phyloP scores from a whole-genome alignment of 164 flowering plant genomes.

The Tinospora cordifolia region DNA sequence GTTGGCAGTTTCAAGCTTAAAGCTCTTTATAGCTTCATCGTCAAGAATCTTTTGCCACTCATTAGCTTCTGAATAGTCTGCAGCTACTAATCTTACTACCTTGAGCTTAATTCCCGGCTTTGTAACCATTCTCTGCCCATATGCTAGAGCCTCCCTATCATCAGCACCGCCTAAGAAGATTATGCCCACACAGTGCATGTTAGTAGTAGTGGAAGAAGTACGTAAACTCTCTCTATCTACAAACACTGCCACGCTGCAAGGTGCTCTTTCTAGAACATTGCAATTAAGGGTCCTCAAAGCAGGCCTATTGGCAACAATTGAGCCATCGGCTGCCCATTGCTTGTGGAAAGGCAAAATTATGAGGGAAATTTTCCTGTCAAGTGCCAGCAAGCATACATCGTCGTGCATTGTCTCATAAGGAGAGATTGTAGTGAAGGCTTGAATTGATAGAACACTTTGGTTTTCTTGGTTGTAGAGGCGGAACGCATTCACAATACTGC shows the following conservation, averaged over 20 bases:
- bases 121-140: constrained; percentile 34
- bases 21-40: constrained; percentile 18
- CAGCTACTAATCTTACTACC: constrained; percentile 22
- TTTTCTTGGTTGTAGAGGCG: constrained; percentile 22
- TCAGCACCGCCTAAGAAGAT: constrained; percentile 48
- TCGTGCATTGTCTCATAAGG: constrained; percentile 35
- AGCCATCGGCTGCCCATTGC: constrained; percentile 30
- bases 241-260: constrained; percentile 50
- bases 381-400: constrained; percentile 37
- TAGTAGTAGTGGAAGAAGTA: not conserved
- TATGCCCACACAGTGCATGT: constrained; percentile 22
- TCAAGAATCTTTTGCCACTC: constrained; percentile 22
- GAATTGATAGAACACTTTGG: constrained; percentile 17
- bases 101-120: constrained; percentile 27
- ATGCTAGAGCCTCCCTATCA: constrained; percentile 40
- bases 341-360: constrained; percentile 57
- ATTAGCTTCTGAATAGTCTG: not conserved
- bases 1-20: constrained; percentile 8
- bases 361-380: constrained; percentile 25
- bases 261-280: constrained; percentile 30
- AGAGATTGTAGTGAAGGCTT: constrained; percentile 34
- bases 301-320: not conserved
- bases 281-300: constrained; percentile 25
- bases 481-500: constrained; percentile 32
- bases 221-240: constrained; percentile 26